Evolutionary conservation across 2,329 filamentous ascomycete species (phyloP), one percentile per base, ranked within the genome.

Genomic region (Colletotrichum tropicale): DNA sequence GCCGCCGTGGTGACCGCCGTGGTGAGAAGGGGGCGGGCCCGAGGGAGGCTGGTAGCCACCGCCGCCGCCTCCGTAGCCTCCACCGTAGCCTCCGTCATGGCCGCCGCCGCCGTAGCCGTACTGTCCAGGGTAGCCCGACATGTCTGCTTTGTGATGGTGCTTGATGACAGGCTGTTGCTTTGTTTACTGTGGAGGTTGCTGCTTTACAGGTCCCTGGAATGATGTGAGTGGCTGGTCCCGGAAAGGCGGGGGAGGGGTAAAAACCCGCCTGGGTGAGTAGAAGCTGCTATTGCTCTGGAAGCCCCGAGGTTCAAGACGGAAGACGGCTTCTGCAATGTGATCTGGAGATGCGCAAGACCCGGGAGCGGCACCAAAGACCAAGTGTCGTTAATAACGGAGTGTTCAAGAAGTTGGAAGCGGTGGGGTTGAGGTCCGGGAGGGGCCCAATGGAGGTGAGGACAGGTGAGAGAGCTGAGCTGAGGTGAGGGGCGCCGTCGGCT

Each of bases 41-140:
- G 77, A 79, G 48, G 81, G 78, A 75, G 77, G 79, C 13, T 80
- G 79, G 66, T 84, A 82, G 56, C 83, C 80, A 38, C 80, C 82
- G 52, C 83, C 81, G 26, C 84, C 82, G 55, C 74, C 77, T 56
- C 78, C 77, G 38, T 79, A 79, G 21, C 77, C 79, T 34, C 80
- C 81, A 34, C 80, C 80, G 69, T 81, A 73, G 52, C 80, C 80
- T 65, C 82, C 82, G 77, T 84, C 80, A 56, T 81, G 80, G 58
- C 81, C 77, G 64, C 80, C 78, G 38, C 81, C 77, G 75, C 85
- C 84, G 78, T 86, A 80, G 60, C 85, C 81, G 77, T 86, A 84
- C 79, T 86, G 85, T 69, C 85, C 85, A 36, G 85, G 85, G 80
- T 81, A 81, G 55, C 81, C 81, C 15, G 82, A 81, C 82, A 84